Percentiles rank a stretch among this genome's conserved stretches.
These are phyloP conservation scores for Populus hybrid DNA, from an alignment of 441 rosid genomes.

Conservation along the genomic window DNA sequence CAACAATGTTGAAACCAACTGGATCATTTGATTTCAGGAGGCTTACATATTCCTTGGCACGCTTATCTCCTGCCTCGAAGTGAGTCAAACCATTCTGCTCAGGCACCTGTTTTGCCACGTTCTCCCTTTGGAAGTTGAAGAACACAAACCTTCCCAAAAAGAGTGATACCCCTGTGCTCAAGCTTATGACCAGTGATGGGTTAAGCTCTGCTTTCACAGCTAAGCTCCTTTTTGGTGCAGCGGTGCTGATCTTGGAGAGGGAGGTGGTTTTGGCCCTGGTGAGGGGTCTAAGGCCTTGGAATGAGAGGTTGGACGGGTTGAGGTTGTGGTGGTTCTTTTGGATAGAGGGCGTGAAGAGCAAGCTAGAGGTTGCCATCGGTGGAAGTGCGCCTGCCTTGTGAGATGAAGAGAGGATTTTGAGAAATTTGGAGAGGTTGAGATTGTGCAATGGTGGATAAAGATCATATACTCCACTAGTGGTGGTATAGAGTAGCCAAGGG, in stretches of 20 bases:
- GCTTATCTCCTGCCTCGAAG: constrained; percentile 87
- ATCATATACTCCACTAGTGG: not conserved
- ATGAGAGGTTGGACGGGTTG: constrained; percentile 46
- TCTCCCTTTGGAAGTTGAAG: constrained; percentile 99
- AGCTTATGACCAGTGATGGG: constrained; percentile 73
- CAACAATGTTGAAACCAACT: constrained; percentile 89
- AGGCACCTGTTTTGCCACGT: constrained; percentile 92
- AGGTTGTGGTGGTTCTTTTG: constrained; percentile 30
- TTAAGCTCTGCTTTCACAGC: constrained; percentile 64
- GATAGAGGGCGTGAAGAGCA: constrained; percentile 38
- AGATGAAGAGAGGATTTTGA: not conserved
- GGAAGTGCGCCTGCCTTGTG: not conserved
- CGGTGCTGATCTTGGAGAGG: constrained; percentile 14
- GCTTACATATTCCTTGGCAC: constrained; percentile 91
- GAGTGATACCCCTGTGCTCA: constrained; percentile 92
- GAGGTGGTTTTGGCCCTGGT: constrained; percentile 36
- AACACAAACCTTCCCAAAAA: constrained; percentile 93
- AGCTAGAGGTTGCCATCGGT: constrained; percentile 52
- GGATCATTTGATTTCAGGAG: constrained; percentile 95
- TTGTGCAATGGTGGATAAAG: not conserved
- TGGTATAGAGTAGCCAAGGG: not conserved
- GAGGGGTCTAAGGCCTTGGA: constrained; percentile 66
- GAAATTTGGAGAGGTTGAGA: constrained; percentile 13
- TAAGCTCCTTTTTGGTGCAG: constrained; percentile 17
- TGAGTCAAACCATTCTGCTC: constrained; percentile 93